Base-by-base conservation (phyloP, 2,329 filamentous ascomycete species). In the Lachnellula hyalina region DNA sequence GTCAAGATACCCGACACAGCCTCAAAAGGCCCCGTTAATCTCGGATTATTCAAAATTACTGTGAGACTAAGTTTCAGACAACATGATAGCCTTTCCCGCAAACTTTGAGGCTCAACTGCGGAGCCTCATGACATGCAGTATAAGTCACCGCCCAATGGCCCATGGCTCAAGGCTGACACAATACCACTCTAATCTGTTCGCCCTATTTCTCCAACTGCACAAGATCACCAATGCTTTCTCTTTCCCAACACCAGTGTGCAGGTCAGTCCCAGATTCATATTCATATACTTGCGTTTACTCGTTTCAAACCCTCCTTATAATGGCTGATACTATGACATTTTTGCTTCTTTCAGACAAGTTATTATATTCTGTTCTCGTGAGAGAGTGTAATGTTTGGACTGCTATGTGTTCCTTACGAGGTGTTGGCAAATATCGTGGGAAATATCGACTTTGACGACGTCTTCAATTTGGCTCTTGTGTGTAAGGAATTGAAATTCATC, bases 371-470 rank as follows among this genome's bases (percentile, higher is more conserved):
- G 47, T 51, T 54, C 41, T 42, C 23, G 49, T 25, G 50, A 40
- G 41, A 53, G 52, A 40, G 51, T 55, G 56, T 58, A 41, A 68
- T 68, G 66, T 61, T 62, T 44, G 50, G 57, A 36, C 57, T 69
- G 55, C 46, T 56, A 28, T 55, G 52, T 51, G 46, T 69, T 42
- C 68, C 68, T 9, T 68, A 69, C 57, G 68, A 70, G 57, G 60
- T 69, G 5, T 53, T 67, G 32, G 55, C 63, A 42, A 62, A 63
- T 50, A 63, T 70, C 28, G 57, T 66, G 32, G 51, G 46, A 41
- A 56, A 60, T 41, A 53, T 70, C 42, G 52, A 58, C 42, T 66
- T 69, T 44, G 63, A 68, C 35, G 67, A 69, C 61, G 59, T 66
- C 15, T 67, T 68, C 45, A 64, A 58, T 54, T 55, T 70, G n/a